phyloP scores from a whole-genome alignment of 1,284 basidiomycete genomes.

The Coniferiporia sulphurascens region DNA sequence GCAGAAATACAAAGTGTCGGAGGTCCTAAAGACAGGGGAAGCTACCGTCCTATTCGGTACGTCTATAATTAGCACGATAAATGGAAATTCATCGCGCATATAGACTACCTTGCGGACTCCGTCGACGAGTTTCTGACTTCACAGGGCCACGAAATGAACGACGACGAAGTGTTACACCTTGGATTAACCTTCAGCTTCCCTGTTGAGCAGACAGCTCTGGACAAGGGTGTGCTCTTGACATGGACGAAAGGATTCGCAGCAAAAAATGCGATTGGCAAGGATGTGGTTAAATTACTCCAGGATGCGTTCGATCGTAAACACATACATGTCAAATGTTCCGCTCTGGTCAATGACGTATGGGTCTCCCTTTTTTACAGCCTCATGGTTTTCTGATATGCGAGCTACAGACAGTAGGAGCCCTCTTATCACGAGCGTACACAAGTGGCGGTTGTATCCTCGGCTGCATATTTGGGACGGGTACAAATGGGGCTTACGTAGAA shows the following conservation, averaged over 20 bases:
- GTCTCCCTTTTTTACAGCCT: slow-evolving; percentile 8
- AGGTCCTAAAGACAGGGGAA: slow-evolving; percentile 85
- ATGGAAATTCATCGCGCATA: background rate
- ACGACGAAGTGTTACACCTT: slow-evolving; percentile 62
- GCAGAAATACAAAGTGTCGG: slow-evolving; percentile 92
- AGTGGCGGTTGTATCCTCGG: slow-evolving; percentile 86
- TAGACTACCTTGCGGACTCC: slow-evolving; percentile 94
- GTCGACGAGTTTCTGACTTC: slow-evolving; percentile 91
- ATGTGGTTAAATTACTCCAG: slow-evolving; percentile 89
- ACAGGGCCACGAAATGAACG: slow-evolving; percentile 23
- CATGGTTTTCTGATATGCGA: slow-evolving; percentile 11
- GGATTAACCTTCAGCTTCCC: slow-evolving; percentile 97
- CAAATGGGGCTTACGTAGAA: slow-evolving; percentile 97
- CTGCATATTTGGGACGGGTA: slow-evolving; percentile 93
- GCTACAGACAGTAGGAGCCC: slow-evolving; percentile 84
- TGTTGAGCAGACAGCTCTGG: slow-evolving; percentile 93
- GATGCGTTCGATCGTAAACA: slow-evolving; percentile 92
- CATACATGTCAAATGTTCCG: slow-evolving; percentile 90
- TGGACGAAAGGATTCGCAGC: slow-evolving; percentile 98
- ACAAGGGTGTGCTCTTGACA: slow-evolving; percentile 83
- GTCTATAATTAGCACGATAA: background rate
- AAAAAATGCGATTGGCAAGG: slow-evolving; percentile 87
- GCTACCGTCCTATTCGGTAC: slow-evolving; percentile 78
- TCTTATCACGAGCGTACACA: slow-evolving; percentile 90
- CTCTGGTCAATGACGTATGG: slow-evolving; percentile 93